A percentile compares a stretch with the other conserved stretches of the same genome.
These are phyloP conservation scores for Oryza glumipatula DNA, from an alignment of 176 grass and related monocot species.

Conservation along the genomic window DNA sequence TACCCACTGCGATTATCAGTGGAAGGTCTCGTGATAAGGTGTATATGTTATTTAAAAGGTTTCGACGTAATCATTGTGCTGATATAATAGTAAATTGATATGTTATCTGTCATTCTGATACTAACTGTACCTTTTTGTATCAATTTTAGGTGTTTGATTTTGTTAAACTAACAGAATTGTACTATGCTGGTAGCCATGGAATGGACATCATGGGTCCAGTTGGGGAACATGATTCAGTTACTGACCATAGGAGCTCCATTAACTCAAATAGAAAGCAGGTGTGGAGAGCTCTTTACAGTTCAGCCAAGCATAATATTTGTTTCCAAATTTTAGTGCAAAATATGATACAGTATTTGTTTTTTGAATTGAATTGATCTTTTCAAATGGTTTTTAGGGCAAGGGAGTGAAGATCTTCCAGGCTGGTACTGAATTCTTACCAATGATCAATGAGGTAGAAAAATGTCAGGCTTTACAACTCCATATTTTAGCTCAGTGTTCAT, in stretches of 20 bases:
- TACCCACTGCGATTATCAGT: conserved; percentile 80
- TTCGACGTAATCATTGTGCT: neutral
- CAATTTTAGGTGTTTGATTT: conserved; percentile 72
- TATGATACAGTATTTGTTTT: neutral
- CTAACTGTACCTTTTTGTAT: neutral
- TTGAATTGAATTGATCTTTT: neutral
- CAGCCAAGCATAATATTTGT: neutral
- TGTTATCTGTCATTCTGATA: neutral
- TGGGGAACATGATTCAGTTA: conserved; percentile 33
- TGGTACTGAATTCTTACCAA: conserved; percentile 66
- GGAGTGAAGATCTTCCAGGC: conserved; percentile 67
- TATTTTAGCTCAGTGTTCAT: neutral
- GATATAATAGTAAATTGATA: neutral
- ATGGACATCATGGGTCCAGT: conserved; percentile 79
- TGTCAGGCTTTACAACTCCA: neutral
- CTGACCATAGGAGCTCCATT: neutral
- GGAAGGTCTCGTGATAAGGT: conserved; percentile 85
- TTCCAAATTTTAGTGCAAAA: neutral
- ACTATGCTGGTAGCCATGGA: conserved; percentile 87
- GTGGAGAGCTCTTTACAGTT: neutral
- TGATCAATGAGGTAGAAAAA: conserved; percentile 66
- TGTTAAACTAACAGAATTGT: conserved; percentile 69
- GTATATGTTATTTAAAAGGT: neutral
- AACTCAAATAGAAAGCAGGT: conserved; percentile 13
- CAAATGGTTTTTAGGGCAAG: conserved; percentile 41